These are phyloP conservation scores for Eucommia ulmoides DNA, from an alignment of 257 asterid genomes.

Conservation along the genomic window DNA sequence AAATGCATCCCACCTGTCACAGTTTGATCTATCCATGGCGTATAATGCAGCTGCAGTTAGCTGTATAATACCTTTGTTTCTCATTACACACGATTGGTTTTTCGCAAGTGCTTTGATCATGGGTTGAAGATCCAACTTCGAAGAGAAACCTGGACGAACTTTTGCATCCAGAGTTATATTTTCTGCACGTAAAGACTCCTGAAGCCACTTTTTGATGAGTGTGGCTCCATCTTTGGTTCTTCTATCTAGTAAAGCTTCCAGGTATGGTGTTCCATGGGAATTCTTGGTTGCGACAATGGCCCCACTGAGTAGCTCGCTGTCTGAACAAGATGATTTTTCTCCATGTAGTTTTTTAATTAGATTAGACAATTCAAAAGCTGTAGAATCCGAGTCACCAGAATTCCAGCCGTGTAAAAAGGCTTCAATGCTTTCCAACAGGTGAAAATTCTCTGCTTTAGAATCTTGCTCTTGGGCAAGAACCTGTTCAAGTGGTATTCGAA, in stretches of 20 bases:
- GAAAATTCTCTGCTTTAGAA: slow-evolving; percentile 24
- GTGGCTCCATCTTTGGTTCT: slow-evolving; percentile 71
- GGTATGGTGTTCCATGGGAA: slow-evolving; percentile 69
- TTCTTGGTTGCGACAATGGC: slow-evolving; percentile 74
- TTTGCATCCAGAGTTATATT: slow-evolving; percentile 38
- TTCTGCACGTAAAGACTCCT: slow-evolving; percentile 70
- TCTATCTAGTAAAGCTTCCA: slow-evolving; percentile 78
- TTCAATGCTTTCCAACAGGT: slow-evolving; percentile 58
- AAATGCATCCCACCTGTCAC: slow-evolving; percentile 85
- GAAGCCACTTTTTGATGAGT: slow-evolving; percentile 93
- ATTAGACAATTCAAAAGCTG: slow-evolving; percentile 35
- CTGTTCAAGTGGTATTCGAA: slow-evolving; percentile 62
- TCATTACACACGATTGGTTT: slow-evolving; percentile 43
- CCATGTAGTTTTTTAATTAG: slow-evolving; percentile 36
- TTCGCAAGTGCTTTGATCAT: slow-evolving; percentile 59
- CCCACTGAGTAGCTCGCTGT: slow-evolving; percentile 45
- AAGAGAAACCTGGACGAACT: slow-evolving; percentile 58
- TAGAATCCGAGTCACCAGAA: slow-evolving; percentile 30
- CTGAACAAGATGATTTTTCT: slow-evolving; percentile 20
- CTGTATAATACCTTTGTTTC: slow-evolving; percentile 81
- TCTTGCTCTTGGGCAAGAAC: slow-evolving; percentile 34
- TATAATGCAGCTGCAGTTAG: slow-evolving; percentile 64
- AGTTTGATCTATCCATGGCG: slow-evolving; percentile 50
- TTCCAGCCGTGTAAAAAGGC: slow-evolving; percentile 87
- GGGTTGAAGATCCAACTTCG: slow-evolving; percentile 53